Base-by-base conservation (phyloP, 805 yeast species). In the Myxozyma geophila region DNA sequence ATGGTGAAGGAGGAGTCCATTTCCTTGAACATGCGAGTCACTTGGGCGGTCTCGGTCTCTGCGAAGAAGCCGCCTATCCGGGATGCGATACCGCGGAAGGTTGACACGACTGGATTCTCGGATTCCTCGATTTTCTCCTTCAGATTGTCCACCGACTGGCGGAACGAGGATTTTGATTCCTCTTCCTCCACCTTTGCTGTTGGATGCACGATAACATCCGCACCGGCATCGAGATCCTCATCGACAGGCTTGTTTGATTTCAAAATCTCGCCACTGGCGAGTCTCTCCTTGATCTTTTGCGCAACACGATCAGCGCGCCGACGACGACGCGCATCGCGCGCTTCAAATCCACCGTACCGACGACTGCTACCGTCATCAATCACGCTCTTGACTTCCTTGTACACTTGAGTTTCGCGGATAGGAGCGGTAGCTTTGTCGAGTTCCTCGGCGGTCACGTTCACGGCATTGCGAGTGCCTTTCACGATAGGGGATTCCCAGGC, bases 401-500 rank as follows among this genome's bases (percentile, higher is more conserved):
- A 95, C 39, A 90, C 85, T 76, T 88, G 85, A 0, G 99, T 93
- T 62, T 93, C 80, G 76, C 98, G 86, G 56, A 95, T 95, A 10
- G 99, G 99, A 72, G 92, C 98, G 56, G 89, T 84, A 40, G 89
- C 91, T 62, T 83, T 85, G 76, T 89, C 90, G 35, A 68, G 56
- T 2, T 51, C 56, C 12, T 90, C 90, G 1, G 96, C 97, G 2
- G 97, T 86, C 58, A 84, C 83, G 63, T 82, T 83, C n/a, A 91
- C 93, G 0, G 92, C 91, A 50, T 85, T 82, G 72, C 98, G 84
- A n/a, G 97, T 92, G 54, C 87, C 88, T 75, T 87, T 86, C 65
- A 96, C 95, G 49, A 93, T 89, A 28, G 95, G 90, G 0, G 97
- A 91, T 66, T 95, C 97, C 99, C 99, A 95, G 0, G 98, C 97